Conservation (phyloP, 805 yeast species). For the Saccharomycopsis synnaedendra region DNA sequence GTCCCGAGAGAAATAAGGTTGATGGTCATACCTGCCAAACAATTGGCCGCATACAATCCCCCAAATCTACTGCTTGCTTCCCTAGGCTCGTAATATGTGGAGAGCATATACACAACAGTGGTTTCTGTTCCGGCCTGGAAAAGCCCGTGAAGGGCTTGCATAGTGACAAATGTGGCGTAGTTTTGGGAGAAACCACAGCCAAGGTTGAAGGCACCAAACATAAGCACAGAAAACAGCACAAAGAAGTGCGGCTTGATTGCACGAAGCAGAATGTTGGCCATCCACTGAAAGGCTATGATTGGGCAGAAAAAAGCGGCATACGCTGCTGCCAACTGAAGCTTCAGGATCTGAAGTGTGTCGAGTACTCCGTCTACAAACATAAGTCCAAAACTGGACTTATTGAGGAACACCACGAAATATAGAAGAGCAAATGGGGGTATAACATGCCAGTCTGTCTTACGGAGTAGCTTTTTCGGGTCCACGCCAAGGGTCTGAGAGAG, state of each 20-base stretch:
- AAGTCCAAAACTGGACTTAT: constrained; percentile 64
- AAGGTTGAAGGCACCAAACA: constrained; percentile 55
- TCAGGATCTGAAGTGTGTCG: constrained; percentile 36
- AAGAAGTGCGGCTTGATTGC: constrained; percentile 51
- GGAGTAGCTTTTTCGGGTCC: constrained; percentile 40
- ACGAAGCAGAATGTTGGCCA: constrained; percentile 52
- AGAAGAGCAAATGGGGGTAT: constrained; percentile 60
- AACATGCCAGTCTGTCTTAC: constrained; percentile 53
- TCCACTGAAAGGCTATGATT: constrained; percentile 43
- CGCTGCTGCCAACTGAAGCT: constrained; percentile 50
- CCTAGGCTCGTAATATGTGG: constrained; percentile 51
- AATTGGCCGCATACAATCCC: constrained; percentile 51
- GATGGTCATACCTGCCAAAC: constrained; percentile 68
- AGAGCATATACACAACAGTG: constrained; percentile 56
- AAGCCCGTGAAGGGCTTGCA: constrained; percentile 54
- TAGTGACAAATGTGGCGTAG: constrained; percentile 45
- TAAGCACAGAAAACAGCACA: constrained; percentile 44
- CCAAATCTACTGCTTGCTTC: constrained; percentile 64
- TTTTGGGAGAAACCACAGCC: constrained; percentile 53
- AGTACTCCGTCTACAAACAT: constrained; percentile 56
- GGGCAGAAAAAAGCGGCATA: constrained; percentile 65
- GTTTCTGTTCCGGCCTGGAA: constrained; percentile 69
- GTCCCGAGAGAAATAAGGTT: constrained; percentile 51
- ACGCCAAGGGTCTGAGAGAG: constrained; percentile 23
- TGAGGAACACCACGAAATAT: constrained; percentile 59